Percentiles rank a stretch among this genome's conserved stretches.
Evolutionary conservation across 2,329 filamentous ascomycete species (phyloP).

Genomic region (Claviceps paspali): DNA sequence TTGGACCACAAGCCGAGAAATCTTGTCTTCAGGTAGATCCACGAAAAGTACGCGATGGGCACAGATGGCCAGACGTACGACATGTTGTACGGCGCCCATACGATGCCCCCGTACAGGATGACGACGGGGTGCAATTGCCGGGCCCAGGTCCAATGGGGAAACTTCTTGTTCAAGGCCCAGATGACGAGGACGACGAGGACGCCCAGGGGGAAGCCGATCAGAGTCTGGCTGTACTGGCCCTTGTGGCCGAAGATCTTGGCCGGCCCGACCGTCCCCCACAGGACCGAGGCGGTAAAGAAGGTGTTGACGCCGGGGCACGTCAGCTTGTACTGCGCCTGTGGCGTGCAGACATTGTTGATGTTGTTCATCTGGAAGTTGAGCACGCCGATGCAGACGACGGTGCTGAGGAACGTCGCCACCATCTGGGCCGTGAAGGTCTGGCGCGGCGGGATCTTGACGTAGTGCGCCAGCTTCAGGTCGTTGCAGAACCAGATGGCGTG

Average conservation of each 20-base stretch:
- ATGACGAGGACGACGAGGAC: slow-evolving; percentile 28
- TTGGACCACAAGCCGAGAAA: slow-evolving; percentile 37
- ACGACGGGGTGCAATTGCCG: slow-evolving; percentile 33
- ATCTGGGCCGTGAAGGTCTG: slow-evolving; percentile 45
- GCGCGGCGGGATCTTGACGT: slow-evolving; percentile 45
- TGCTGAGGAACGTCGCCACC: slow-evolving; percentile 38
- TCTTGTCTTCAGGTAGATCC: slow-evolving; percentile 34
- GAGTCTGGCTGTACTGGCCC: slow-evolving; percentile 31
- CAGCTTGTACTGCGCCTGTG: slow-evolving; percentile 30
- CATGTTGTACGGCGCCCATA: slow-evolving; percentile 35
- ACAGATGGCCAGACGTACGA: slow-evolving; percentile 36
- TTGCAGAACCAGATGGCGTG: slow-evolving; percentile 36
- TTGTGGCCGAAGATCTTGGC: slow-evolving; percentile 32
- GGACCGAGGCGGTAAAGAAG: slow-evolving; percentile 39
- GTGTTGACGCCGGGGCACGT: slow-evolving; percentile 38
- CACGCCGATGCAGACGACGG: slow-evolving; percentile 33
- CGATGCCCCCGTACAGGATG: slow-evolving; percentile 29
- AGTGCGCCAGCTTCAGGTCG: slow-evolving; percentile 34
- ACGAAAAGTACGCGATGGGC: slow-evolving; percentile 36
- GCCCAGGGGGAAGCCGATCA: slow-evolving; percentile 36
- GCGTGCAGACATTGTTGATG: slow-evolving; percentile 33
- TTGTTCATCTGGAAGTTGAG: slow-evolving; percentile 33
- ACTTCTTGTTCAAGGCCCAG: slow-evolving; percentile 23
- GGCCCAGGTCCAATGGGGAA: slow-evolving; percentile 23
- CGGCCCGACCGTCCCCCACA: slow-evolving; percentile 40